phyloP scores from a whole-genome alignment of 179 eudicot genomes.

The Corrigiola litoralis region DNA sequence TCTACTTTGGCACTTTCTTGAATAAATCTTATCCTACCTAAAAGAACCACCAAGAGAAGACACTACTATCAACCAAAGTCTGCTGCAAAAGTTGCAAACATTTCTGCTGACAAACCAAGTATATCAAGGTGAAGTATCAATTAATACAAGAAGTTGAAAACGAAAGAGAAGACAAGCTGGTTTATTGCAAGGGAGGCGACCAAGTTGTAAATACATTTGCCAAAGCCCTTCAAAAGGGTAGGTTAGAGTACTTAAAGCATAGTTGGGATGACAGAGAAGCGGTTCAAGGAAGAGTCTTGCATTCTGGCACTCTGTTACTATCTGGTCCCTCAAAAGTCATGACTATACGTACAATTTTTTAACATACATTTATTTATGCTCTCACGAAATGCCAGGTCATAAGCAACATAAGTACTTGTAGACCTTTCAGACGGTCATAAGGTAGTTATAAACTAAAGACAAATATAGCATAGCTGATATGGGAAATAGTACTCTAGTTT shows the following conservation, averaged over 20 bases:
- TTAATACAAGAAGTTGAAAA: background rate
- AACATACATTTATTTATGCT: no score
- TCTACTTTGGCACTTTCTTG: no score
- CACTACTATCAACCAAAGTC: background rate
- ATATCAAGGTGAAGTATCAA: conserved; percentile 16
- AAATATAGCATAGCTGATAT: no score
- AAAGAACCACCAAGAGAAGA: background rate
- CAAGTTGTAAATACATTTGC: conserved; percentile 14
- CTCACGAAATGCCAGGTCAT: no score
- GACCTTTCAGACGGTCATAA: no score
- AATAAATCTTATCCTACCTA: conserved; percentile 9
- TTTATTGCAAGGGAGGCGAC: background rate
- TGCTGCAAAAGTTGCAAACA: conserved; percentile 10
- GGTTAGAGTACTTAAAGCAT: conserved; percentile 3
- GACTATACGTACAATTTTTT: no score
- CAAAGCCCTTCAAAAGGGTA: conserved; percentile 4
- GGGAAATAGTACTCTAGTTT: no score
- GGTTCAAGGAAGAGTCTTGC: background rate
- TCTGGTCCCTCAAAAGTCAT: no score
- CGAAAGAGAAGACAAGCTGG: background rate
- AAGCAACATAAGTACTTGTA: no score
- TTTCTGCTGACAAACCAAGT: conserved; percentile 11
- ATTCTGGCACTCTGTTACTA: no score
- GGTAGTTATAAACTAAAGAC: no score
- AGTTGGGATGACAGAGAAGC: background rate